Base-by-base conservation (phyloP, 192 early-diverging fungal species). In the Umbelopsis vinacea region DNA sequence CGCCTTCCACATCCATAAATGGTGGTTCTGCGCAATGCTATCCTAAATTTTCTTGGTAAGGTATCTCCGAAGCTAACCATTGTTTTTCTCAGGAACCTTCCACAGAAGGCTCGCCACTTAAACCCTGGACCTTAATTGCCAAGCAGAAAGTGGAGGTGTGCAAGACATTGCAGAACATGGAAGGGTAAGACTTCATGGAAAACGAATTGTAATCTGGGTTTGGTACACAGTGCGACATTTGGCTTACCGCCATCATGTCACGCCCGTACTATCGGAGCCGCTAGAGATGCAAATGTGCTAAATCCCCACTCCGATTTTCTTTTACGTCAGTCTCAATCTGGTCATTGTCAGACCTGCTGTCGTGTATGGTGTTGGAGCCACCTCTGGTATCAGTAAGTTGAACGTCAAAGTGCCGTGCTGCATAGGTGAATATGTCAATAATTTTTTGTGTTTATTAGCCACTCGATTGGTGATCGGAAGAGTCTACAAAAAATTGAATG, bases 381-480 rank as follows among this genome's bases (percentile, higher is more conserved):
- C 85, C 40, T 78, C 77, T 17, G 94, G 92, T 50, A 82, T 96
- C 67, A 93, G 93, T 95, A 84, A n/a, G n/a, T n/a, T n/a, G n/a
- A n/a, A n/a, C n/a, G n/a, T n/a, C n/a, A n/a, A n/a, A n/a, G n/a
- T n/a, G n/a, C n/a, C n/a, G n/a, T n/a, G n/a, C n/a, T n/a, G n/a
- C n/a, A n/a, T n/a, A n/a, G n/a, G n/a, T n/a, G n/a, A n/a, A n/a
- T n/a, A n/a, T n/a, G n/a, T n/a, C n/a, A n/a, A n/a, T n/a, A n/a
- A n/a, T n/a, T n/a, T n/a, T n/a, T n/a, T n/a, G n/a, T n/a, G n/a
- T n/a, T n/a, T n/a, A n/a, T n/a, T n/a, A 89, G 96, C 95, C 37
- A 95, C 97, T 37, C 92, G 96, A 71, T 81, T 98, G 71, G 96
- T 98, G 46, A 92, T 92, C 52, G 97, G 95, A 66, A 91, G 93